Evolutionary conservation across 78 protist genomes (phyloP), one percentile per base, ranked within the genome.

Genomic region (Thecamonas trahens): DNA sequence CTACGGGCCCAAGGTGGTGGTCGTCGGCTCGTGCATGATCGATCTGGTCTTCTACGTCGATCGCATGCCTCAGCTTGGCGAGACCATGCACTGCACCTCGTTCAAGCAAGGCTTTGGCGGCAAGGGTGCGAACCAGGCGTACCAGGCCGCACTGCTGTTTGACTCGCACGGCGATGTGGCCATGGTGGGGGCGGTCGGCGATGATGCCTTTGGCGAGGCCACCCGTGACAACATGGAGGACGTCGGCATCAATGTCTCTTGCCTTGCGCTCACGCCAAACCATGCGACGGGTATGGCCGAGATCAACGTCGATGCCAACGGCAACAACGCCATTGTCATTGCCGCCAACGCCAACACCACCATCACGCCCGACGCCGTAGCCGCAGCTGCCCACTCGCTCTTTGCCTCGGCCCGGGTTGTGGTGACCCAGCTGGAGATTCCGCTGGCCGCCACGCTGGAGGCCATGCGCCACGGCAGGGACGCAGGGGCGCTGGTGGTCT

Each of bases 51-150:
- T 35, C n/a, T 59, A 69, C 35, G 70, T 61, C 18, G 70, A 13
- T 15, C 31, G 60, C 37, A 1, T 78, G 15, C 72, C 83, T 14
- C 13, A 58, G n/a, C 67, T 61, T 2, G 83, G 83, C 11, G 72
- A 78, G 29, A 78, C 83, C 11, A 22, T 70, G 67, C 59, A 44
- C 44, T 54, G 35, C 2, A 40, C 14, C 38, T 13, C 2, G 15
- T 71, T 60, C 49, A 24, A 40, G 38, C 18, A 49, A 20, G 53
- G 67, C 28, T 79, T 63, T 38, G 85, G 85, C 31, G 85, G 85
- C 38, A 79, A 79, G 52, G 79, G 85, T 2, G 77, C 80, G 22
- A 79, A 79, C 55, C 77, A 72, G 64, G 70, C 73, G 4, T 75
- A 72, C n/a, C 28, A 22, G 47, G 58, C 67, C 2, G 70, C 58